Evolutionary conservation across 176 grass and related monocot genomes (phyloP), one percentile per base, ranked within the genome.

Genomic region (Chrysopogon serrulatus): DNA sequence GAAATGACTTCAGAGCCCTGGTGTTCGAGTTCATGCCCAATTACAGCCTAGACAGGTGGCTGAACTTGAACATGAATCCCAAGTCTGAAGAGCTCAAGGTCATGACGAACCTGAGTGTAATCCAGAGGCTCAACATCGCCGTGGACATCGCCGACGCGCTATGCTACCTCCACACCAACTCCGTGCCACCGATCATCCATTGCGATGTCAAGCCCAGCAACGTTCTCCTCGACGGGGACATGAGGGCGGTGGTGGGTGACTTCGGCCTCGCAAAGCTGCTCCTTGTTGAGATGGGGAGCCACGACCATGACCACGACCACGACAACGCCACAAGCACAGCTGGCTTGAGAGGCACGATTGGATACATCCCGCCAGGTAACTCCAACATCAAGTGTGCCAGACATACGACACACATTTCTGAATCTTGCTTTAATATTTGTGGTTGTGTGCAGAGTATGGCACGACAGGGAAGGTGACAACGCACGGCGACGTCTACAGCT

Each of bases 21-120:
- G 74, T 86, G 27, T 83, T 88, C 19, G 88, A 90, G 21, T 87
- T 82, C 81, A 93, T 88, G 91, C 79, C 91, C 0, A 88, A 90
- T 2, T 67, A 32, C 71, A 93, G 81, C 67, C 72, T 93, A 7
- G 84, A 93, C 24, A 67, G 75, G 56, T 93, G 91, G 91, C 45
- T 93, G 57, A 77, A 90, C 27, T n/a, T n/a, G n/a, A 37, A 0
- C 4, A 24, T 56, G 6, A 56, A n/a, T 21, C 51, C 51, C 51
- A 23, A 10, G 51, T 23, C 51, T 23, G 51, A 10, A 54, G 51
- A 23, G 19, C 2, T 23, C 7, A 54, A 10, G 51, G 9, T 9
- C 51, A 10, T 3, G 51, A n/a, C 1, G 23, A 56, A 23, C 33
- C 77, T 93, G 0, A 75, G 63, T 19, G 5, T 86, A 4, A 32